Evolutionary conservation across 352 stramenopile genomes (phyloP), one percentile per base, ranked within the genome.

Genomic region (Pythium monospermum): DNA sequence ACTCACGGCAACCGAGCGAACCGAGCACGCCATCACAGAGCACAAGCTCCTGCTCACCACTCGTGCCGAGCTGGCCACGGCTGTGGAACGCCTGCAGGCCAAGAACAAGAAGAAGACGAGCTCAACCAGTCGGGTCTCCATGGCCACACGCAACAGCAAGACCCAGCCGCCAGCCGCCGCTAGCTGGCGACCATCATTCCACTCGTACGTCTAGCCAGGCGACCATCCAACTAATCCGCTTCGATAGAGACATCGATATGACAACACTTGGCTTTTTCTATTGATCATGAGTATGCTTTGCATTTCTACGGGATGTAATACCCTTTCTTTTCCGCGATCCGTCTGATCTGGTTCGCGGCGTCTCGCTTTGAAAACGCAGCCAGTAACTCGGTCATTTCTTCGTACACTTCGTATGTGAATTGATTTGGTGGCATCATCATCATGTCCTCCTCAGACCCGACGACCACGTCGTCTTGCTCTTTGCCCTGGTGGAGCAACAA

Each of bases 401-500:
- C 64, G 48, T 90, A 90, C 37, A 87, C 46, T 23, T 82, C 69
- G 10, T 43, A 25, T 6, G 74, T 59, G 54, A 89, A 89, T 1
- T 69, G 71, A n/a, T n/a, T n/a, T n/a, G n/a, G n/a, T n/a, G n/a
- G n/a, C n/a, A n/a, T n/a, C n/a, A n/a, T n/a, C n/a, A n/a, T n/a
- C n/a, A n/a, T n/a, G n/a, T n/a, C n/a, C n/a, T n/a, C n/a, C n/a
- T n/a, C n/a, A 11, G 73, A 59, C 13, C 49, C 61, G n/a, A 6
- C 21, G 6, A 58, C 32, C 18, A 41, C 39, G 5, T 60, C 49
- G 6, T 12, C 18, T 2, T 13, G 19, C 41, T 68, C 55, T 7
- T 30, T 15, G 4, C 69, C 79, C 40, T 86, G 71, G 45, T 91
- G 81, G 31, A 91, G 59, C 32, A 91, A 36, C n/a, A 68, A 41